These are phyloP conservation scores for Saccharomyces hybrid DNA, from an alignment of 1,139 yeast genomes.

Conservation along the genomic window DNA sequence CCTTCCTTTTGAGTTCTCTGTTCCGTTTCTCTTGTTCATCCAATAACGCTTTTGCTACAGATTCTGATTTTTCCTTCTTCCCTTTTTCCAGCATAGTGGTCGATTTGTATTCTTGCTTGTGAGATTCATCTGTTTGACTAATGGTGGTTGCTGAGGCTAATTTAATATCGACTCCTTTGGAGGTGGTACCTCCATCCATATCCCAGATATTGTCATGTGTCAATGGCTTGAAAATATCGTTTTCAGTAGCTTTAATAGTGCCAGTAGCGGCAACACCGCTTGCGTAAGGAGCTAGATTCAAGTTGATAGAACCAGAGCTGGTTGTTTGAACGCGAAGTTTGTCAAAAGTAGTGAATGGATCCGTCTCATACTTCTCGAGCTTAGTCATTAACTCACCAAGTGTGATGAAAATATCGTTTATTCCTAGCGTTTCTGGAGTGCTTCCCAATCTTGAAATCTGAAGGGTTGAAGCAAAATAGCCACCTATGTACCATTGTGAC, in stretches of 20 bases:
- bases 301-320: not conserved
- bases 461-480: conserved; percentile 27
- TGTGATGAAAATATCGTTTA: conserved; percentile 23
- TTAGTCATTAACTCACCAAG: conserved; percentile 22
- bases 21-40: conserved; percentile 1
- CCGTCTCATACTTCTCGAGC: conserved; percentile 19
- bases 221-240: not conserved
- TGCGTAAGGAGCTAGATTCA: not conserved
- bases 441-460: conserved; percentile 22
- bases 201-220: not conserved
- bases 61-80: not conserved
- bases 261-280: not conserved
- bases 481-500: conserved; percentile 28
- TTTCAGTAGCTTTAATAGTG: not conserved
- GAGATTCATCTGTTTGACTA: not conserved
- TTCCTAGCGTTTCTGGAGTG: conserved; percentile 23
- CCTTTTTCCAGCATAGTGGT: not conserved
- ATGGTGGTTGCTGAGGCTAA: not conserved
- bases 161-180: conserved; percentile 10
- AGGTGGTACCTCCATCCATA: not conserved
- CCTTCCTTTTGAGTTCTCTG: not conserved
- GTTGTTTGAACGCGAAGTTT: not conserved
- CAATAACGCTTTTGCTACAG: not conserved
- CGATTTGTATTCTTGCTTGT: not conserved
- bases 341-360: conserved; percentile 28